Base-by-base conservation (phyloP, 345 rosid genomes). In the Citrus mangshanensis region DNA sequence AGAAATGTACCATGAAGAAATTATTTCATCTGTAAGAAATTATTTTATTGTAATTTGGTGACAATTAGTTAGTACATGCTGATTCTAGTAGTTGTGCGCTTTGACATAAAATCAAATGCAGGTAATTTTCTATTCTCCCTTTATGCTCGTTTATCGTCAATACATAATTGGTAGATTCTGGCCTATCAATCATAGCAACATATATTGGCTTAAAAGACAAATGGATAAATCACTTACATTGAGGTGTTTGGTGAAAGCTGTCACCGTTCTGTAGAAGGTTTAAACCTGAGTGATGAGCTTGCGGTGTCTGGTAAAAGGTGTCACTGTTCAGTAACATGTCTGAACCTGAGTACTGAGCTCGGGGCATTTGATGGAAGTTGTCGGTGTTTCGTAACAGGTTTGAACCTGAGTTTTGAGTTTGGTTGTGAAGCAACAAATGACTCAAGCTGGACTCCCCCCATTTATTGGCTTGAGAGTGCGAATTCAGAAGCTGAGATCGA, bases 241-340 rank as follows among this genome's bases (percentile, higher is more conserved):
- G 79, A 7, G 81, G 46, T 18, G 56, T 49, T 59, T 82, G 86
- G 81, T 69, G 78, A 64, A 77, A 80, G 51, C 59, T 58, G 63
- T 80, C 69, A 35, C 77, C 72, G 56, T 70, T 61, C 27, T 80
- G 80, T 62, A 73, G 73, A 61, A 77, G 74, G 80, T 73, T 78
- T n/a, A 86, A 82, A 81, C 80, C 75, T 30, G 84, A 83, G 85
- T 81, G 61, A 59, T 73, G 83, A 79, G 56, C 72, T 68, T 73
- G 91, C 49, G 77, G 37, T 18, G 49, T 58, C 63, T 82, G 86
- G 82, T 72, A 78, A 64, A 75, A 80, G 42, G 49, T 58, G 63
- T 78, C 63, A 27, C 77, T 75, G 67, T 76, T 61, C 27, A 76
- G 75, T 59, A 70, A 77, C 64, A 77, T 74, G 80, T 70, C 77